A percentile compares a stretch with the other conserved stretches of the same genome.
Evolutionary conservation across 164 flowering plant species (phyloP).

Genomic region (Magnolia changhungtana): DNA sequence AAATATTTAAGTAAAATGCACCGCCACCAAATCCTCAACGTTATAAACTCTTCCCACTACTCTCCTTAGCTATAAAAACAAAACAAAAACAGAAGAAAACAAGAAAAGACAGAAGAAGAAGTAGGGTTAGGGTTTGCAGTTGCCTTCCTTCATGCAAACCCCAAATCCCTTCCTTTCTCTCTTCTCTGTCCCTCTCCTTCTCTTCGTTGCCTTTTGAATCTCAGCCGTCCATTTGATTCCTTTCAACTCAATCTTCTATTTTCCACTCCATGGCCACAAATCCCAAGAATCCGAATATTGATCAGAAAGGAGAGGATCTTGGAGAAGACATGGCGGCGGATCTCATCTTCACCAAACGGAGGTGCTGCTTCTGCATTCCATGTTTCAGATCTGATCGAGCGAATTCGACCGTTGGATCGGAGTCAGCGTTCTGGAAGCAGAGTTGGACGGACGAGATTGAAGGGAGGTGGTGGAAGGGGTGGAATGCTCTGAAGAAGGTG

Average conservation of each 20-base stretch:
- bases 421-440: background rate
- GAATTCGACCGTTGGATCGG: background rate
- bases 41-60: background rate
- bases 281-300: background rate
- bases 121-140: background rate
- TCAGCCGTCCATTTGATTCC: too few species aligned
- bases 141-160: background rate
- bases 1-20: background rate
- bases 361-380: conserved; percentile 5
- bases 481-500: conserved; percentile 34
- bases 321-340: background rate
- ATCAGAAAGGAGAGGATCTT: background rate
- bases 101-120: background rate
- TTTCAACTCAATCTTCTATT: background rate
- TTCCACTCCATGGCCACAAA: background rate
- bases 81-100: background rate
- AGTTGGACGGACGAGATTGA: conserved; percentile 8
- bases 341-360: background rate
- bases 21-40: background rate
- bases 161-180: background rate
- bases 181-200: background rate
- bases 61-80: background rate
- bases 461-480: conserved; percentile 18
- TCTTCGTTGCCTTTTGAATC: too few species aligned
- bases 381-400: background rate